phyloP scores from a whole-genome alignment of 164 flowering plant genomes.

The Platanus orientalis region DNA sequence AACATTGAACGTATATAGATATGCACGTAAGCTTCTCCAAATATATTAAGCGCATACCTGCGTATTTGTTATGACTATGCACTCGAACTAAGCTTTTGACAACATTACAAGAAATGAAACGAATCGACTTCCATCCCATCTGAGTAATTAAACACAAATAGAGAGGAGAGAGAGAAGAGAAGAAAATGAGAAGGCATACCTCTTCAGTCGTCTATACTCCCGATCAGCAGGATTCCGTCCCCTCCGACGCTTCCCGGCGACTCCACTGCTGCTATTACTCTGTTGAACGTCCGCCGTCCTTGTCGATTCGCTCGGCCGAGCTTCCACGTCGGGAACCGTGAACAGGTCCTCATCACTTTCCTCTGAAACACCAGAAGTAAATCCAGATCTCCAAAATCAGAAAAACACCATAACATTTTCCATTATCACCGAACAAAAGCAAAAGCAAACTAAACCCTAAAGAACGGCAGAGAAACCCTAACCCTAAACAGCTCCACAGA shows the following conservation, averaged over 20 bases:
- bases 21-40: no score
- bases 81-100: no score
- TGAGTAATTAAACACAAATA: no score
- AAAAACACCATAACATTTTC: not conserved
- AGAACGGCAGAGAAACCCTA: no score
- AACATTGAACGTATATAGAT: no score
- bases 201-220: constrained; percentile 53
- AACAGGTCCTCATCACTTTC: constrained; percentile 63
- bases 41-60: no score
- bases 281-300: constrained; percentile 9
- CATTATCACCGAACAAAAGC: no score
- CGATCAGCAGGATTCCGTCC: constrained; percentile 58
- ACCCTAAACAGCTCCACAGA: not conserved
- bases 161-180: not conserved
- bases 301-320: constrained; percentile 10
- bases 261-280: constrained; percentile 12
- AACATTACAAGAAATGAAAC: no score
- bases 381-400: no score
- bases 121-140: no score
- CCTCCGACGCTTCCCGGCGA: constrained; percentile 36
- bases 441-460: not conserved
- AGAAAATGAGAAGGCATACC: constrained; percentile 21
- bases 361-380: constrained; percentile 26
- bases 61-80: no score
- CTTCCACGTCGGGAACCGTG: constrained; percentile 60